Evolutionary conservation across 164 flowering plant genomes (phyloP), one percentile per base, ranked within the genome.

Genomic region (Kalanchoe fedtschenkoi): DNA sequence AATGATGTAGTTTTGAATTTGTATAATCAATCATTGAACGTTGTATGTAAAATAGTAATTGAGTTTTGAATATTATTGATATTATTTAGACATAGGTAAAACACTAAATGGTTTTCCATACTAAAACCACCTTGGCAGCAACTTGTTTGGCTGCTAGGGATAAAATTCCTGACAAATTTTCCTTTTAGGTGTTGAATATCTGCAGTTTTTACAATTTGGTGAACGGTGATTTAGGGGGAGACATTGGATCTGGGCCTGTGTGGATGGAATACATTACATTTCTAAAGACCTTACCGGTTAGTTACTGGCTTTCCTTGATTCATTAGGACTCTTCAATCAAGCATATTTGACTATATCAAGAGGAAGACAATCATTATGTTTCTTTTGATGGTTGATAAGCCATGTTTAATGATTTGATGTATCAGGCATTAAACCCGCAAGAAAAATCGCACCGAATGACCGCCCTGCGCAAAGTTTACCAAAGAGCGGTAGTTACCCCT

Each of bases 241-340:
- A 93, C 68, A 90, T 90, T 60, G 83, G 90, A 69, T 81, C 97
- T 61, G 99, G 99, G 47, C 97, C 96, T 66, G 75, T 93, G 39
- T 93, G 99, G 99, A 83, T 85, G 82, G 99, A 93, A 71, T 90
- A 93, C 72, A 87, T 93, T 60, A 65, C 87, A 62, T 88, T 86
- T 71, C 70, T 93, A 66, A 89, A 83, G 74, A 82, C 97, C 34
- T 51, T 85, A 61, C 96, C 88, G 81, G 98, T 89, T 59, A 34
- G 85, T 72, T 69, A 22, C 53, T 51, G 59, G n/a, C 5, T 13
- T 32, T 17, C 38, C 43, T 66, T 42, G 21, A 14, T 43, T 38
- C 44, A 22, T 62, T 8, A 57, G 13, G 22, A n/a, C 28, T 30
- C 29, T 16, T 26, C 32, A 53, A 21, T 22, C 26, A 13, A 58